A percentile compares a stretch with the other conserved stretches of the same genome.
Conservation (phyloP, 768 basidiomycete genomes). For the Tulasnella calospora region DNA sequence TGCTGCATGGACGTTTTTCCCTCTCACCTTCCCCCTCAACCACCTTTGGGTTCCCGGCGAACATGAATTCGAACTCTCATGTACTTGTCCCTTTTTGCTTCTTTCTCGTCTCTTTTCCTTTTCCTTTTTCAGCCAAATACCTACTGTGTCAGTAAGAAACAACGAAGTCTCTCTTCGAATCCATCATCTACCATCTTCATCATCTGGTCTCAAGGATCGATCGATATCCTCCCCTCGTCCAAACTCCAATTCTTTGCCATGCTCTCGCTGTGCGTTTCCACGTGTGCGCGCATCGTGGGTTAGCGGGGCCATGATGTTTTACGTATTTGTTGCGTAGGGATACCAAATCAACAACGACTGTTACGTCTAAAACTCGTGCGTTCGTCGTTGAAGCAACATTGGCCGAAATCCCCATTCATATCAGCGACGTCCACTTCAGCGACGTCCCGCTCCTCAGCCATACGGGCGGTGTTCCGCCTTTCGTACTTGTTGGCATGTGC, state of each 20-base stretch:
- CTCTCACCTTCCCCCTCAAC: not conserved
- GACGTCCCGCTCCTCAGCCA: not conserved
- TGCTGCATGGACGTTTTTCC: not conserved
- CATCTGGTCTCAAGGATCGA: not conserved
- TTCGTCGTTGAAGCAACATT: not conserved
- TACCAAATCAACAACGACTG: not conserved
- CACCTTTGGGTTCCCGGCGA: not conserved
- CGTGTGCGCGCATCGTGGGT: not conserved
- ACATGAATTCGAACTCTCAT: constrained; percentile 1
- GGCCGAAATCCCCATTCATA: not conserved
- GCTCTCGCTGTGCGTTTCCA: not conserved
- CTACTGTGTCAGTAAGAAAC: constrained; percentile 6
- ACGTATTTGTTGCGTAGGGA: not conserved
- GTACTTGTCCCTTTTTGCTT: not conserved
- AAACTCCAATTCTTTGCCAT: not conserved
- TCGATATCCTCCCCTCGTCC: not conserved
- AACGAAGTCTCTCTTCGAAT: not conserved
- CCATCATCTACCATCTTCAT: not conserved
- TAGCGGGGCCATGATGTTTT: not conserved
- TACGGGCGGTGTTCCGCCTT: not conserved
- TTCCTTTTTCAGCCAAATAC: not conserved
- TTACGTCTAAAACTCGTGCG: not conserved
- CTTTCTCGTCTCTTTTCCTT: constrained; percentile 1
- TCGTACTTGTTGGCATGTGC: not conserved
- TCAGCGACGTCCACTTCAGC: not conserved